Evolutionary conservation across 345 rosid genomes (phyloP), one percentile per base, ranked within the genome.

Genomic region (Garcia nutans): DNA sequence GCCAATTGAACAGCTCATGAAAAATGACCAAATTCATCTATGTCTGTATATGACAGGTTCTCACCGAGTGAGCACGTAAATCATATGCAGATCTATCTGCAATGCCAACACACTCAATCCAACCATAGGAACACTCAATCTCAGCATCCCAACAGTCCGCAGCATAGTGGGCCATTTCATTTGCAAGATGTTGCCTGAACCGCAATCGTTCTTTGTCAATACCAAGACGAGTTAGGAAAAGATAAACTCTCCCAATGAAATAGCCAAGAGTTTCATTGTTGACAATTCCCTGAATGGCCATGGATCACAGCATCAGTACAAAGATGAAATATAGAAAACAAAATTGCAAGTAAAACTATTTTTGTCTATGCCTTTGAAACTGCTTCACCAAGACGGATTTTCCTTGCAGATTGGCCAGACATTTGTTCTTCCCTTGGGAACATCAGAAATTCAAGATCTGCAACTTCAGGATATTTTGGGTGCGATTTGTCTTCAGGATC

Each of bases 121-220:
- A 96, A 33, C 99, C 98, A 80, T 95, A 93, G 0, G 98, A 89
- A 72, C 91, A 78, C 80, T 95, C 99, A 52, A 95, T 95, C 86
- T 95, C 99, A 50, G 99, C 99, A 85, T 95, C 99, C 99, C 99
- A 95, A 79, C 99, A 95, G 73, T 93, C 99, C 31, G 98, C 96
- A 8, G 99, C 99, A 78, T 95, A 95, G 81, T 95, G 99, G 19
- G 99, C 99, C 99, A 95, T 95, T 85, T 95, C 99, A 73, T 93
- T 95, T 64, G 99, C 93, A 65, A 95, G 92, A 84, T 95, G 99
- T 80, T 95, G 99, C 63, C 99, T 83, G 85, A 95, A 95, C 37
- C 98, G 93, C 71, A 95, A 73, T 7, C 98, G 89, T 0, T 81
- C 88, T 82, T 84, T 88, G 82, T 93, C 93, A 70, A 95, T 91